phyloP scores from a whole-genome alignment of 2,329 filamentous ascomycete species.

The Cladosporium austrohemisphaericum region DNA sequence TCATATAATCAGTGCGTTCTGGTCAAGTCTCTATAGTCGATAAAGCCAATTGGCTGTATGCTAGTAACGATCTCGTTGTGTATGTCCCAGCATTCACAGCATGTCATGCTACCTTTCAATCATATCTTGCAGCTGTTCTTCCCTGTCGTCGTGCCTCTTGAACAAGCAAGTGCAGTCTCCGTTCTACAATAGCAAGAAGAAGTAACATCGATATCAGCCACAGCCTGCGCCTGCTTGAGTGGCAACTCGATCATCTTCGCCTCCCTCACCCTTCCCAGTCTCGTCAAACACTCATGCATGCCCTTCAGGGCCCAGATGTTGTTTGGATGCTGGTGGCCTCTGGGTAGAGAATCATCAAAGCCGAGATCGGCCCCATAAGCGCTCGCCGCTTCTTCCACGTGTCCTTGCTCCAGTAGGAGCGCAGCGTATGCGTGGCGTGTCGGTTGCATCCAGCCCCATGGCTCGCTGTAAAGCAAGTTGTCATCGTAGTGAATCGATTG shows the following conservation, averaged over 20 bases:
- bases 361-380: slow-evolving; percentile 41
- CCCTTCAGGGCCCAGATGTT: slow-evolving; percentile 76
- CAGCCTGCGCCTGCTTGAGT: slow-evolving; percentile 50
- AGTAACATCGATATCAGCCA: slow-evolving; percentile 57
- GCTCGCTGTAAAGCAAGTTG: slow-evolving; percentile 64
- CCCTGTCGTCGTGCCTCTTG: background rate
- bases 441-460: slow-evolving; percentile 77
- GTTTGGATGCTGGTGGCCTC: slow-evolving; percentile 63
- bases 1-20: too few species aligned
- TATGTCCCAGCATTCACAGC: too few species aligned
- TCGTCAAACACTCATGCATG: slow-evolving; percentile 67
- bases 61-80: too few species aligned
- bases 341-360: slow-evolving; percentile 49
- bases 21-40: too few species aligned
- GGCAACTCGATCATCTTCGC: slow-evolving; percentile 48
- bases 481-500: slow-evolving; percentile 59
- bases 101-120: too few species aligned
- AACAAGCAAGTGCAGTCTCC: background rate
- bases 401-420: slow-evolving; percentile 61
- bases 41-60: too few species aligned
- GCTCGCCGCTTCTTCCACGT: slow-evolving; percentile 35
- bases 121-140: background rate
- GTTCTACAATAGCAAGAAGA: slow-evolving; percentile 57
- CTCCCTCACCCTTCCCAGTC: slow-evolving; percentile 37
- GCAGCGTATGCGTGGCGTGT: slow-evolving; percentile 66